Conservation (phyloP, 176 grass and related monocot genomes). For the Musa troglodytarum region DNA sequence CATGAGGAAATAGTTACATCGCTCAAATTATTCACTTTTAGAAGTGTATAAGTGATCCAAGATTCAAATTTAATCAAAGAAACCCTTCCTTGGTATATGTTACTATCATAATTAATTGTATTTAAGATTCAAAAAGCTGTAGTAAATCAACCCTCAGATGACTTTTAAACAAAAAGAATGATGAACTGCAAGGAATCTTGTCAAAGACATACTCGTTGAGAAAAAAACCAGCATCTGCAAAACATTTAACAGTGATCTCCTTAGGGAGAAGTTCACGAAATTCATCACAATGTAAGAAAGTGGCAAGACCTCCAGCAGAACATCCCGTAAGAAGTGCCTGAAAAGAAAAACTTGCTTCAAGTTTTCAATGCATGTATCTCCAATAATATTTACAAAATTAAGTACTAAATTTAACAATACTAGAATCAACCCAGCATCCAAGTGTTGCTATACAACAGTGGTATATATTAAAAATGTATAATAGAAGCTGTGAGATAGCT, state of each 20-base stretch:
- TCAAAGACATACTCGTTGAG: constrained; percentile 46
- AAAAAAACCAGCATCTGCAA: constrained; percentile 77
- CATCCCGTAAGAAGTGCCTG: constrained; percentile 78
- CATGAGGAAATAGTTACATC: background rate
- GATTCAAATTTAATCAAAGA: background rate
- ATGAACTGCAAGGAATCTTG: background rate
- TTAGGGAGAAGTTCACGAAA: constrained; percentile 56
- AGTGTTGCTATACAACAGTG: background rate
- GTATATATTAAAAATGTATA: background rate
- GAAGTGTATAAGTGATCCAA: background rate
- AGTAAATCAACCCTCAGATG: background rate
- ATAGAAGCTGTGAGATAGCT: background rate
- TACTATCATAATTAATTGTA: background rate
- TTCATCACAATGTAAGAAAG: constrained; percentile 69
- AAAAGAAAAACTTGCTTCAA: background rate
- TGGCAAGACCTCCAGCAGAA: constrained; percentile 69
- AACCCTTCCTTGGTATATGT: background rate
- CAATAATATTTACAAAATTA: no score
- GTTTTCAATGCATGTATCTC: background rate
- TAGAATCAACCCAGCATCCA: background rate
- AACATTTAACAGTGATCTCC: constrained; percentile 50
- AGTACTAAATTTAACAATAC: background rate
- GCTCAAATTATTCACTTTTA: background rate
- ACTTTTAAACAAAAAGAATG: background rate
- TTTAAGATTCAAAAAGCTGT: background rate